Conservation (phyloP, 2,329 filamentous ascomycete genomes). For the Trichoderma sp. region DNA sequence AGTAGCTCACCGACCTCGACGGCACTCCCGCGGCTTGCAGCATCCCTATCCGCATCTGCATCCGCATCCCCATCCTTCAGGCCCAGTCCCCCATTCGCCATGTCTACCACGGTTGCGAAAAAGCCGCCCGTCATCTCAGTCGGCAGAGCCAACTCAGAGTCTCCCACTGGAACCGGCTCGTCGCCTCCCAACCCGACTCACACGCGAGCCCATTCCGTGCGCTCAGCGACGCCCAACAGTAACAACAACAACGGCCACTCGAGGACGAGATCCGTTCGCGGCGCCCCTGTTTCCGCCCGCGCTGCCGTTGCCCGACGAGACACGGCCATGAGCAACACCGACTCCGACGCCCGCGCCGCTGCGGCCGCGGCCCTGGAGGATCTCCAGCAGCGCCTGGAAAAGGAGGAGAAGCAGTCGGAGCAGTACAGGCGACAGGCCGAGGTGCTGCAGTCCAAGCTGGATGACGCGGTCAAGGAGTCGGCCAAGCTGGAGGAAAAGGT, state of each 20-base stretch:
- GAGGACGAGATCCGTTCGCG: slow-evolving; percentile 67
- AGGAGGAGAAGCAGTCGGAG: slow-evolving; percentile 76
- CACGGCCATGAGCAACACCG: slow-evolving; percentile 53
- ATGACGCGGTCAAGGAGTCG: slow-evolving; percentile 83
- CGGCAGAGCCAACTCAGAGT: slow-evolving; percentile 49
- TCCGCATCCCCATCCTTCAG: no score
- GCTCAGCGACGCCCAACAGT: slow-evolving; percentile 48
- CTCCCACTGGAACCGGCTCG: slow-evolving; percentile 31
- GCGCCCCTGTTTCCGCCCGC: slow-evolving; percentile 72
- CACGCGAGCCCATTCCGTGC: slow-evolving; percentile 42
- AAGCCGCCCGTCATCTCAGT: slow-evolving; percentile 55
- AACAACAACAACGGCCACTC: slow-evolving; percentile 39
- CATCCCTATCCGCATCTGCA: not conserved
- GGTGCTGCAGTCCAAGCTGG: slow-evolving; percentile 80
- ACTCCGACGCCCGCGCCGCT: slow-evolving; percentile 77
- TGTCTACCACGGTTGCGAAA: slow-evolving; percentile 57
- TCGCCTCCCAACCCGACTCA: slow-evolving; percentile 43
- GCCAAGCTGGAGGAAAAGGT: slow-evolving; percentile 82
- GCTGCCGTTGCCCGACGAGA: slow-evolving; percentile 66
- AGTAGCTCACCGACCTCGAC: slow-evolving; percentile 23
- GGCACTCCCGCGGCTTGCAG: slow-evolving; percentile 6
- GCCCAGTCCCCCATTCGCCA: slow-evolving; percentile 34
- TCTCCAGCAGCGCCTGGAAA: slow-evolving; percentile 77
- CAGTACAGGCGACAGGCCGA: slow-evolving; percentile 82
- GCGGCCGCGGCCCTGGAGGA: slow-evolving; percentile 79